These are phyloP conservation scores for Pyrenochaeta sp. DNA, from an alignment of 2,329 filamentous ascomycete genomes.

Conservation along the genomic window DNA sequence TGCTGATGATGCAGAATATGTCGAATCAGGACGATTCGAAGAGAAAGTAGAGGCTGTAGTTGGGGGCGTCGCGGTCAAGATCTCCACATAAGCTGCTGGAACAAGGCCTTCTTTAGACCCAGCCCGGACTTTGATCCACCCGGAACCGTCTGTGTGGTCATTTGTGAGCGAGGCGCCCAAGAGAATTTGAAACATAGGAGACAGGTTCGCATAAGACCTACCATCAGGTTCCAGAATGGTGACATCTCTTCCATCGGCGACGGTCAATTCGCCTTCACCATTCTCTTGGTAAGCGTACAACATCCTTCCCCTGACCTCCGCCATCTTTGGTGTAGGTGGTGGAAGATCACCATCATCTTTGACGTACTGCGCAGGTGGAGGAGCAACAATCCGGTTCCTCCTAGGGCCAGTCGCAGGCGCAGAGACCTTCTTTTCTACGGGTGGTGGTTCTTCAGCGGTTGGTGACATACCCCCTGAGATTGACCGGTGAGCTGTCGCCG, in stretches of 20 bases:
- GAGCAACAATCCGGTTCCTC: constrained; percentile 82
- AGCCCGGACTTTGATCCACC: constrained; percentile 86
- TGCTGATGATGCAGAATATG: constrained; percentile 79
- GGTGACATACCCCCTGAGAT: constrained; percentile 68
- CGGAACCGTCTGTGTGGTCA: constrained; percentile 75
- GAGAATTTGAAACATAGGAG: constrained; percentile 22
- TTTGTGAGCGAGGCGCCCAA: constrained; percentile 28
- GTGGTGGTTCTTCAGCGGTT: constrained; percentile 59
- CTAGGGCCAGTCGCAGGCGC: constrained; percentile 35
- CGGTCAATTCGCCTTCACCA: constrained; percentile 81
- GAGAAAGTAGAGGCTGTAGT: constrained; percentile 39
- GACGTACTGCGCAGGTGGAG: constrained; percentile 83
- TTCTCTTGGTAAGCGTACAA: constrained; percentile 84
- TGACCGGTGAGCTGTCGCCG: constrained; percentile 78
- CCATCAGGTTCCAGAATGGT: constrained; percentile 85
- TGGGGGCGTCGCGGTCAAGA: constrained; percentile 55
- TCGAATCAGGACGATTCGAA: constrained; percentile 62
- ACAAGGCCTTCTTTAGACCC: constrained; percentile 84
- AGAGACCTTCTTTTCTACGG: constrained; percentile 44
- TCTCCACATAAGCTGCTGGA: constrained; percentile 84
- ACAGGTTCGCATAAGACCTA: constrained; percentile 58
- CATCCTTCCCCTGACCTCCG: constrained; percentile 83
- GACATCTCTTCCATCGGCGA: constrained; percentile 81
- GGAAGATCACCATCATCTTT: constrained; percentile 65
- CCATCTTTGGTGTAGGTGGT: constrained; percentile 34